phyloP scores from a whole-genome alignment of 306 rosid species.

The Corylus heterophylla region DNA sequence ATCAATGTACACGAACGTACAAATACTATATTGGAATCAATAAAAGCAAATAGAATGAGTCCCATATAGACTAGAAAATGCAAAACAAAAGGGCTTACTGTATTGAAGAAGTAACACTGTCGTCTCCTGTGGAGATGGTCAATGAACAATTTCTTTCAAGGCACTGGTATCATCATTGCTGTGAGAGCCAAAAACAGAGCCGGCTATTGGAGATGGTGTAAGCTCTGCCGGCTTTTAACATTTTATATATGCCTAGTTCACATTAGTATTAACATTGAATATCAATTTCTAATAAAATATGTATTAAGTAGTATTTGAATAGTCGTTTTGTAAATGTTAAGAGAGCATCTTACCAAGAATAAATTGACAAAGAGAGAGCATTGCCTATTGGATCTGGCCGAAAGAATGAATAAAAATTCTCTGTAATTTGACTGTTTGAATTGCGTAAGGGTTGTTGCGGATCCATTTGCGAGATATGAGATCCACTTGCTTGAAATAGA shows the following conservation, averaged over 20 bases:
- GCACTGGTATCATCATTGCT: not conserved
- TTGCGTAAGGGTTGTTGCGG: too few relatives aligned
- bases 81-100: slow-evolving; percentile 9
- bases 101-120: slow-evolving; percentile 6
- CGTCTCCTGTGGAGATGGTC: slow-evolving; percentile 17
- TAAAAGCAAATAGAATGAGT: not conserved
- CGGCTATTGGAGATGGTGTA: slow-evolving; percentile 31
- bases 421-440: too few relatives aligned
- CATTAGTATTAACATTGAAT: not conserved
- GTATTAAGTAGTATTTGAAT: not conserved
- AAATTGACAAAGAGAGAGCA: not conserved
- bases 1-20: not conserved
- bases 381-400: not conserved
- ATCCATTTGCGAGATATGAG: too few relatives aligned
- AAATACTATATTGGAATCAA: not conserved
- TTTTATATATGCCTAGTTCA: slow-evolving; percentile 12
- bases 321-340: slow-evolving; percentile 17
- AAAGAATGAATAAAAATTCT: too few relatives aligned
- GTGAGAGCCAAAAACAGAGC: slow-evolving; percentile 13
- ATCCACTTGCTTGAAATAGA: too few relatives aligned
- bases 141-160: not conserved
- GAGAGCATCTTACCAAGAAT: not conserved
- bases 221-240: slow-evolving; percentile 55
- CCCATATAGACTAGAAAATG: not conserved
- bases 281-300: slow-evolving; percentile 1